Evolutionary conservation across 345 rosid species (phyloP), one percentile per base, ranked within the genome.

Genomic region (Combretum micranthum): DNA sequence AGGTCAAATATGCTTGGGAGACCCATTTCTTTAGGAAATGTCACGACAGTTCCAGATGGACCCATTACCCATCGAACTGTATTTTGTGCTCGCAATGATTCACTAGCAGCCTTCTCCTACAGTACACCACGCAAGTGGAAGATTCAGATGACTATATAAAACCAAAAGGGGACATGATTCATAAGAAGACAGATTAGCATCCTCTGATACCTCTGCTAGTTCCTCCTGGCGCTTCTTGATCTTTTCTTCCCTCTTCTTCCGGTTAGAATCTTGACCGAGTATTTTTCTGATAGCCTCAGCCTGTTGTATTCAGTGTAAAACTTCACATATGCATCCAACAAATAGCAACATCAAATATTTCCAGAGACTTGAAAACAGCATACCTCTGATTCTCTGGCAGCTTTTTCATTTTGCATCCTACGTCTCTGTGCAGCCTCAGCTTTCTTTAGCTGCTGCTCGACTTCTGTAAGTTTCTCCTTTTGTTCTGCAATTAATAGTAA

Each of bases 371-470:
- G 39, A 32, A 4, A 32, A 5, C 9, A 7, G 9, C 74, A 44
- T 64, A 93, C 99, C 99, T 87, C 90, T 44, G 88, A 71, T 64
- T 85, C 97, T 70, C 77, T 76, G 55, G 83, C 85, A 66, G 95
- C 96, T 77, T 93, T 93, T 74, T 89, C 95, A 66, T 81, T 79
- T 76, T 89, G 99, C 74, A 83, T 50, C 67, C 88, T 79, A 8
- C 99, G 84, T 65, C 85, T 83, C 75, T 94, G 96, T 47, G 94
- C 97, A 59, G 95, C 96, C 75, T 94, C 97, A 0, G 84, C 73
- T 72, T 90, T 90, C 84, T 90, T 94, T 32, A 85, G 52, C 69
- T 90, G 99, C 75, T 79, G 90, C 69, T 94, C 97, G 47, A 76
- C 71, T 42, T 85, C 97, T 26, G 97, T 11, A 67, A 89, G 96